Evolutionary conservation across 495 filamentous ascomycete genomes (phyloP), one percentile per base, ranked within the genome.

Genomic region (Geopyxis carbonaria): DNA sequence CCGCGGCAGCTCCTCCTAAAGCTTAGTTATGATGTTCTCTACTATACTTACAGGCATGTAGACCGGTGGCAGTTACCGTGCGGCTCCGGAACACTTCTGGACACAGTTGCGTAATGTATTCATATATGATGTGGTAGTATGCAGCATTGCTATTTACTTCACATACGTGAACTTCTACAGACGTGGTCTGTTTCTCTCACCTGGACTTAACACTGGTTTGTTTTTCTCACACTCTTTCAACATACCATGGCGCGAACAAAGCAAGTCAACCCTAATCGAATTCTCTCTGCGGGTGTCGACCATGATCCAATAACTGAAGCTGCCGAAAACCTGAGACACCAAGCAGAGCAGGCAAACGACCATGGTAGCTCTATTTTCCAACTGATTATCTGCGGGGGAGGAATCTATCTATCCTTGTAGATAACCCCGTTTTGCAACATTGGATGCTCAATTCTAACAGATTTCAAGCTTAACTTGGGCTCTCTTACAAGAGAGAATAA

Each of bases 391-490:
- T 91, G 85, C 51, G 80, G 93, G 16, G 77, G 76, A 15, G 89
- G 89, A 34, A 97, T 97, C 45, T 97, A 95, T 56, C 80, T 73
- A 24, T 87, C 83, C 29, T 97, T 97, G 89, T 94, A 72, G 52
- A 38, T 22, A 22, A 20, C 22, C 14, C 46, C n/a, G n/a, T 11
- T 28, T 7, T 16, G 13, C 36, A 22, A 11, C 23, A 14, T 18
- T 27, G 19, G 11, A 3, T 9, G 11, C 28, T 13, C 15, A 7
- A 35, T 22, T 37, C 37, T 46, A 48, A 24, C 8, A 22, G 31
- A 28, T 25, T 11, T 21, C 3, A 8, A 94, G 89, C 59, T 67
- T 97, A 2, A 80, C 84, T 32, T 97, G 89, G 89, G 89, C 80
- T 30, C 72, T 93, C 47, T 75, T 97, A 38, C 89, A 97, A 69